Percentiles rank a stretch among this genome's conserved stretches.
Evolutionary conservation across 179 eudicot species (phyloP).

Genomic region (Beta lomatogona): DNA sequence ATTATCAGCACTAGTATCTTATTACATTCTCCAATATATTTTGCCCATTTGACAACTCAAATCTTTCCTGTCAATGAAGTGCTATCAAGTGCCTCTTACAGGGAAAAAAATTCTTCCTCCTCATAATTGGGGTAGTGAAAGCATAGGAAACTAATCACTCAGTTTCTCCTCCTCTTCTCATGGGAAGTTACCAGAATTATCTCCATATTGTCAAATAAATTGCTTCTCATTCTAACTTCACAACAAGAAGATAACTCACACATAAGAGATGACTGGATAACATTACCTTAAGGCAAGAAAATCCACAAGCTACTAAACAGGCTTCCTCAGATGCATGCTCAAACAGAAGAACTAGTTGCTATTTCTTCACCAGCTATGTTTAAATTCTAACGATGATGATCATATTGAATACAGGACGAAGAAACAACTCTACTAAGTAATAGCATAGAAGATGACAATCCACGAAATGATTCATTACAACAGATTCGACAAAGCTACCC

Average conservation of each 20-base stretch:
- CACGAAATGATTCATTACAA: too few relatives aligned
- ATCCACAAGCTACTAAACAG: background rate
- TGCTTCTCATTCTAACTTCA: background rate
- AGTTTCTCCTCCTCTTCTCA: background rate
- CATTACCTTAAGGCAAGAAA: background rate
- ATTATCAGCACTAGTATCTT: background rate
- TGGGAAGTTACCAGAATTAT: background rate
- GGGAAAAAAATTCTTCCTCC: background rate
- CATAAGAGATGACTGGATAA: background rate
- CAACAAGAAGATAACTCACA: background rate
- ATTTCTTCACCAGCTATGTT: background rate
- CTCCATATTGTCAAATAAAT: background rate
- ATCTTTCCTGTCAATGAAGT: background rate
- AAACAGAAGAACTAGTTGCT: background rate
- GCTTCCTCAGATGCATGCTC: background rate
- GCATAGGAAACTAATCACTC: background rate
- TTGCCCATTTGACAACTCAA: background rate
- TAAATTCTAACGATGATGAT: too few relatives aligned
- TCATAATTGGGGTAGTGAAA: background rate
- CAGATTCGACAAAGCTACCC: too few relatives aligned
- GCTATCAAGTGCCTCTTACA: background rate
- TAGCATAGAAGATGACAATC: too few relatives aligned
- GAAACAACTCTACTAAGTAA: too few relatives aligned
- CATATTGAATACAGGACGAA: too few relatives aligned
- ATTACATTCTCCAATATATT: background rate